Percentiles rank a stretch among this genome's conserved stretches.
phyloP scores from a whole-genome alignment of 345 rosid genomes.

The Iberis pinnata region DNA sequence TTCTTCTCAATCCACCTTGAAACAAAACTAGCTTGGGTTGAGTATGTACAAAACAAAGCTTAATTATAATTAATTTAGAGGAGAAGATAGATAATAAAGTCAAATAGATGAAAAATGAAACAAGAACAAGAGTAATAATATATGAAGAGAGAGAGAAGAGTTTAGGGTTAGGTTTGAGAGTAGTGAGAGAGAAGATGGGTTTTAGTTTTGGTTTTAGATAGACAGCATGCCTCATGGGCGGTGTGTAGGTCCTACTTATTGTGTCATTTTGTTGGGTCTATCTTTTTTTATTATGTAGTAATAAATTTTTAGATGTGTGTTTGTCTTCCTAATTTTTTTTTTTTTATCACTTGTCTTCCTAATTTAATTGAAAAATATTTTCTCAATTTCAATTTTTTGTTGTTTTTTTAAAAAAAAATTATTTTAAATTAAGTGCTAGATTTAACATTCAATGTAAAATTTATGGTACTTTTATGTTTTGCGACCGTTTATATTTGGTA shows the following conservation, averaged over 20 bases:
- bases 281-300: constrained; percentile 5
- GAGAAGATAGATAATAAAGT: constrained; percentile 17
- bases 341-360: too few relatives aligned
- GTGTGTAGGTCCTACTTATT: constrained; percentile 49
- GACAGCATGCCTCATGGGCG: constrained; percentile 73
- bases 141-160: constrained; percentile 28
- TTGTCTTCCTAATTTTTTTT: constrained; percentile 4
- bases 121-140: constrained; percentile 30
- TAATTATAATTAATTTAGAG: neutral
- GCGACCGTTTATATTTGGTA: too few relatives aligned
- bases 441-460: too few relatives aligned
- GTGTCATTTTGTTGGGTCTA: constrained; percentile 38
- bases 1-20: neutral
- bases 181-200: constrained; percentile 48
- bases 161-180: constrained; percentile 32
- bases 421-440: too few relatives aligned
- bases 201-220: constrained; percentile 46
- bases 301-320: constrained; percentile 24
- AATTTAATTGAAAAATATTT: too few relatives aligned
- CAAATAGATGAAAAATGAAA: constrained; percentile 19
- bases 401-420: too few relatives aligned
- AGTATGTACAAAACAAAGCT: constrained; percentile 7
- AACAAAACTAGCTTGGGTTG: neutral
- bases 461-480: too few relatives aligned
- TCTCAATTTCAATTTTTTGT: too few relatives aligned